Conservation (phyloP, 805 yeast species). For the Blastobotrys terrestris region DNA sequence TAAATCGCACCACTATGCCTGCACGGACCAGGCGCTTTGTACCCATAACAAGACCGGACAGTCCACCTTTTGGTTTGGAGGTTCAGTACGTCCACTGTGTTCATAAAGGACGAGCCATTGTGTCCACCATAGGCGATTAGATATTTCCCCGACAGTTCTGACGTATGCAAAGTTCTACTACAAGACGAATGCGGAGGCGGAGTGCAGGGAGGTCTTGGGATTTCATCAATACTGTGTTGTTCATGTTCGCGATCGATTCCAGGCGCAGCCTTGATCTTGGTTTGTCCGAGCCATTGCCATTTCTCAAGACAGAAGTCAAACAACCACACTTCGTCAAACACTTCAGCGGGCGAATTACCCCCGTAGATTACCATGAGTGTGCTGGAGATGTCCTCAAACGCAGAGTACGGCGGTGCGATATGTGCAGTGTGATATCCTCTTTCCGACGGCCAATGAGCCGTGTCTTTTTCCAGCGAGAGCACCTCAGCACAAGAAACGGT, state of each 20-base stretch:
- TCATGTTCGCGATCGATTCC: background rate
- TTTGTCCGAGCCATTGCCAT: constrained; percentile 12
- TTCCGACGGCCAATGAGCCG: constrained; percentile 17
- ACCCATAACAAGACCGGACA: constrained; percentile 17
- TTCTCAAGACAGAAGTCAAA: constrained; percentile 11
- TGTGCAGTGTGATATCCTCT: constrained; percentile 20
- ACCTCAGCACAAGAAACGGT: constrained; percentile 10
- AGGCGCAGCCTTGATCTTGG: background rate
- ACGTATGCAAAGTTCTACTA: constrained; percentile 17
- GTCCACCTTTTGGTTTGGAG: constrained; percentile 15
- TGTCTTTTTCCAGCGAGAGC: constrained; percentile 15
- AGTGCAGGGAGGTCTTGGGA: background rate
- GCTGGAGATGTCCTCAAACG: background rate
- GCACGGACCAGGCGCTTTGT: constrained; percentile 18
- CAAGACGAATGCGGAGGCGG: constrained; percentile 2
- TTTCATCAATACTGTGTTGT: background rate
- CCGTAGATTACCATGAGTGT: constrained; percentile 18
- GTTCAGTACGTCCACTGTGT: constrained; percentile 13
- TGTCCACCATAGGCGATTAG: constrained; percentile 22
- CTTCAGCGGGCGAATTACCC: constrained; percentile 11
- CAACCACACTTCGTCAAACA: constrained; percentile 16
- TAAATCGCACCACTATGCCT: constrained; percentile 15
- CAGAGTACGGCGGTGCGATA: background rate
- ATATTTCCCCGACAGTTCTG: constrained; percentile 13
- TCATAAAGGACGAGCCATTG: constrained; percentile 16